Evolutionary conservation across 2,329 filamentous ascomycete species (phyloP), one percentile per base, ranked within the genome.

Genomic region (Apiospora kogelbergensis): DNA sequence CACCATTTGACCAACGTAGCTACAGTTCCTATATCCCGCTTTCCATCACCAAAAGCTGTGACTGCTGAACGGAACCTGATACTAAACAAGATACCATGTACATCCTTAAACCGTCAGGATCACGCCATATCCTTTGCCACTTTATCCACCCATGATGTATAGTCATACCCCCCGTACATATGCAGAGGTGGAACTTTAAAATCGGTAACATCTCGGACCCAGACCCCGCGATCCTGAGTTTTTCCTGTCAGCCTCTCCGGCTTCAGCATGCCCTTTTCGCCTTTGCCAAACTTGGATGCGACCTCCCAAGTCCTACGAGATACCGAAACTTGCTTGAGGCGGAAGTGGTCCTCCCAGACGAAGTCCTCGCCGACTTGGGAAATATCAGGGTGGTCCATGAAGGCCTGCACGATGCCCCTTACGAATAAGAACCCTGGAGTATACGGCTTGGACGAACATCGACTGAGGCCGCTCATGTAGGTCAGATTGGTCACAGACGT

Each of bases 261-360:
- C 10, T 42, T 33, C 41, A 11, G 2, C 17, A 17, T 40, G 2
- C 26, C 44, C 42, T 41, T 53, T 22, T 53, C 40, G n/a, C 20
- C 15, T n/a, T 67, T 69, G 20, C 33, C 30, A 15, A 69, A 65
- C 37, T n/a, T 26, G 4, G 68, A 69, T n/a, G 68, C 68, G 48
- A 69, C 22, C 4, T 67, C 65, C 53, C 65, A 69, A 30, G 11
- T 41, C 22, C 41, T 48, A 24, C 24, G 41, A 22, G 15, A 44
- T 3, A 40, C 30, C 7, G 33, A 42, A 15, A 67, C 30, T 15
- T 44, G 30, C n/a, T 30, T 46, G 41, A 69, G 68, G 26, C 37
- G 60, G 37, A 53, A 67, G 6, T 69, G 30, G 41, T 67, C 53
- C 57, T 69, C 68, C 68, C 68, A 69, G 17, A 48, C 42, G 42